A percentile compares a stretch with the other conserved stretches of the same genome.
Evolutionary conservation across 371 early-diverging fungal genomes (phyloP).

Genomic region (Syncephalastrum contaminatum): DNA sequence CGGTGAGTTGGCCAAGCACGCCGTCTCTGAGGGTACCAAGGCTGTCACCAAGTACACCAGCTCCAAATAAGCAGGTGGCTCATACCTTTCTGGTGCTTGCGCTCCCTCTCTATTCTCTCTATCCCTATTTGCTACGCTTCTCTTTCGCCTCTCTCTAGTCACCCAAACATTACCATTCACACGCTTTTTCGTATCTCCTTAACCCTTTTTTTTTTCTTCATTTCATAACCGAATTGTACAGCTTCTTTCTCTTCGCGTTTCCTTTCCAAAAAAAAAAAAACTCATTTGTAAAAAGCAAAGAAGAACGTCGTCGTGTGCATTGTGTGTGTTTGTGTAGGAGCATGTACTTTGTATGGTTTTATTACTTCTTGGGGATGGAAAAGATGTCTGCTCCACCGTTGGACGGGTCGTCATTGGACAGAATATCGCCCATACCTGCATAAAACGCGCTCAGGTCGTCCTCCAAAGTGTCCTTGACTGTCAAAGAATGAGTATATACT

Average conservation of each 20-base stretch:
- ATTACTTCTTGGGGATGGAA: conserved; percentile 35
- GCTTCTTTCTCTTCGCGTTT: conserved; percentile 7
- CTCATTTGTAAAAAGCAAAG: conserved; percentile 13
- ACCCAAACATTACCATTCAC: conserved; percentile 1
- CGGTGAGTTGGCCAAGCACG: conserved; percentile 97
- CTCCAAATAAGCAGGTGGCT: conserved; percentile 55
- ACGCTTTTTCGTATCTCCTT: conserved; percentile 16
- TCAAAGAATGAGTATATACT: conserved; percentile 1
- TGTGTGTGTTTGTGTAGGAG: neutral
- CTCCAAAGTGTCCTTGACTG: conserved; percentile 27
- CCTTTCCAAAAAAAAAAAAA: conserved; percentile 8
- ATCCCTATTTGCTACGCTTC: conserved; percentile 6
- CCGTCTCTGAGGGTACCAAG: conserved; percentile 98
- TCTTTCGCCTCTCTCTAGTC: too few species aligned
- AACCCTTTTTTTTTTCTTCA: conserved; percentile 22
- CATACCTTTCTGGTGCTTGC: conserved; percentile 3
- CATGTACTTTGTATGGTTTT: neutral
- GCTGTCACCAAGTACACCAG: conserved; percentile 96
- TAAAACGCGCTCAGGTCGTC: conserved; percentile 49
- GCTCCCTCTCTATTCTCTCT: conserved; percentile 5
- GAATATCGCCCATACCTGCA: conserved; percentile 42
- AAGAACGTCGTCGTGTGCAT: neutral
- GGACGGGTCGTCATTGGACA: conserved; percentile 19
- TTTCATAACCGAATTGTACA: conserved; percentile 3
- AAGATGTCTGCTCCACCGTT: conserved; percentile 33